Evolutionary conservation across 139 green algal species (phyloP).

Genomic region (Mychonastes homosphaera): DNA sequence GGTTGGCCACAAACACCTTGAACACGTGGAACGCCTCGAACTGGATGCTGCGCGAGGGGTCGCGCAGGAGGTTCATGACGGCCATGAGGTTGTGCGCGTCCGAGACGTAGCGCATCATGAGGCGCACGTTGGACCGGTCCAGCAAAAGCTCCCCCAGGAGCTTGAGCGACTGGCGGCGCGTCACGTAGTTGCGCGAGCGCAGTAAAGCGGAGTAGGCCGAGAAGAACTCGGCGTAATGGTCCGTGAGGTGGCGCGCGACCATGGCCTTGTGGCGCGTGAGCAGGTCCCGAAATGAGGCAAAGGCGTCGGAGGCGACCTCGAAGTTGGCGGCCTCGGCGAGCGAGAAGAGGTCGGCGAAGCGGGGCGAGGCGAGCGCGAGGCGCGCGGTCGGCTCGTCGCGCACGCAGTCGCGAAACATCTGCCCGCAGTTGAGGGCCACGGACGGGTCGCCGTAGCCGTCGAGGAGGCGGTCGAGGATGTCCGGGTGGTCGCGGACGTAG

Average conservation of each 20-base stretch:
- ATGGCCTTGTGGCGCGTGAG: slow-evolving; percentile 72
- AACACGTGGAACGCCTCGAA: slow-evolving; percentile 97
- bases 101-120: slow-evolving; percentile 84
- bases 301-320: slow-evolving; percentile 86
- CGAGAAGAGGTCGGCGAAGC: slow-evolving; percentile 60
- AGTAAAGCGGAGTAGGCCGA: slow-evolving; percentile 59
- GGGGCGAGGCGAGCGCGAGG: slow-evolving; percentile 33
- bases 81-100: slow-evolving; percentile 78
- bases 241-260: slow-evolving; percentile 55
- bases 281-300: slow-evolving; percentile 74
- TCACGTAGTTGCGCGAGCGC: slow-evolving; percentile 82
- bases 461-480: slow-evolving; percentile 60
- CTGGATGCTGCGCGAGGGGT: slow-evolving; percentile 80
- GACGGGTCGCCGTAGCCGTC: slow-evolving; percentile 55
- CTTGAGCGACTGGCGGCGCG: slow-evolving; percentile 81
- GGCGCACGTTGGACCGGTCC: slow-evolving; percentile 68
- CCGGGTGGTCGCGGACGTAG: slow-evolving; percentile 48
- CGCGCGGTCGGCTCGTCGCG: slow-evolving; percentile 52
- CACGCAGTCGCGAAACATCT: slow-evolving; percentile 79
- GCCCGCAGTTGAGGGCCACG: slow-evolving; percentile 72
- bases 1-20: slow-evolving; percentile 97
- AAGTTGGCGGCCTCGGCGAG: slow-evolving; percentile 82
- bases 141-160: slow-evolving; percentile 87
- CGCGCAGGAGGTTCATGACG: slow-evolving; percentile 90
- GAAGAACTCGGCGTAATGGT: slow-evolving; percentile 69